Evolutionary conservation across 768 basidiomycete species (phyloP).

Genomic region (Leccinum pellstonianum): DNA sequence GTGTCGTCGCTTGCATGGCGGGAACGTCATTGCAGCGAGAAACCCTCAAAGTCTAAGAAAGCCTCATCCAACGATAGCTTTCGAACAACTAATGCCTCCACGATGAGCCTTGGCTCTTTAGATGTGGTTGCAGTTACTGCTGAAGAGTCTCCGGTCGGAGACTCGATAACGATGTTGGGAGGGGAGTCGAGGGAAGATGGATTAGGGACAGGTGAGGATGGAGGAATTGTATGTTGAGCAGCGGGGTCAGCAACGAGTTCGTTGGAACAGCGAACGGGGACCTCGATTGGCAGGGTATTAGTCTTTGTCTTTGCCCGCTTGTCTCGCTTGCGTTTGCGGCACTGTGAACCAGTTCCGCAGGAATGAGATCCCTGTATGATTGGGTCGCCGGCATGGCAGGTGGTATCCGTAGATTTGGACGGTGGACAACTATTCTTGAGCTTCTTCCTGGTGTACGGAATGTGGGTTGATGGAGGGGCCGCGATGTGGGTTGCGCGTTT

Average conservation of each 20-base stretch:
- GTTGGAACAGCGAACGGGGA: conserved; percentile 2
- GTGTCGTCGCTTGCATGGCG: neutral
- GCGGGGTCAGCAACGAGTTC: neutral
- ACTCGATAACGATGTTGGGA: conserved; percentile 32
- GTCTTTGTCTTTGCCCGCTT: conserved; percentile 49
- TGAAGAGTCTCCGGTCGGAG: conserved; percentile 5
- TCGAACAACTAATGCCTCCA: conserved; percentile 77
- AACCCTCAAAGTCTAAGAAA: conserved; percentile 73
- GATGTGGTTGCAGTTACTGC: neutral
- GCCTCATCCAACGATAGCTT: conserved; percentile 76
- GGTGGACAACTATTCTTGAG: conserved; percentile 29
- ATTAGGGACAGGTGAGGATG: conserved; percentile 10
- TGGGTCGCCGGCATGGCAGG: neutral
- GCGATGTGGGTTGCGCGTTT: conserved; percentile 37
- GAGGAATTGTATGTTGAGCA: conserved; percentile 1
- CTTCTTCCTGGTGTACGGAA: conserved; percentile 17
- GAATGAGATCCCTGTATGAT: conserved; percentile 6
- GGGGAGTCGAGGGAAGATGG: conserved; percentile 32
- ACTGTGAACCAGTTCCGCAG: conserved; percentile 33
- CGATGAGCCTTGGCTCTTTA: conserved; percentile 59
- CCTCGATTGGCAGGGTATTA: conserved; percentile 20
- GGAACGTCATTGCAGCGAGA: conserved; percentile 35
- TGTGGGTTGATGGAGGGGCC: conserved; percentile 17
- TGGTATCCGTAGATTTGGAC: conserved; percentile 3
- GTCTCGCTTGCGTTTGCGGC: conserved; percentile 49